A percentile compares a stretch with the other conserved stretches of the same genome.
Conservation (phyloP, 2,329 filamentous ascomycete species). For the Colletotrichum viniferum region DNA sequence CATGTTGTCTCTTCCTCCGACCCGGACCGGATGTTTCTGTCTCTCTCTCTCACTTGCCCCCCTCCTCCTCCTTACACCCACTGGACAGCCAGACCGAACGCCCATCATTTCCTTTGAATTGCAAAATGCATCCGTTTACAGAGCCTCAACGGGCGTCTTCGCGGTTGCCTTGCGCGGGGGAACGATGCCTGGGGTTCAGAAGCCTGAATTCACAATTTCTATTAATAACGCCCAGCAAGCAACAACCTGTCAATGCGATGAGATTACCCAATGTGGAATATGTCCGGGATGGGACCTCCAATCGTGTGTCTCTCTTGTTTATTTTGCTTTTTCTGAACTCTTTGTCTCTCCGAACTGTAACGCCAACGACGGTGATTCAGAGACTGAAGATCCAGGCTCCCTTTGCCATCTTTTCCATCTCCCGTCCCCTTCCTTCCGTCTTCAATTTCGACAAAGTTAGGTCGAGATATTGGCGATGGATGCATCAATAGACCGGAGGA, state of each 20-base stretch:
- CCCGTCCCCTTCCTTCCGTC: not conserved
- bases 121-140: not conserved
- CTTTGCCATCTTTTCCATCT: not conserved
- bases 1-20: conserved; percentile 14
- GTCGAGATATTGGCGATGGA: not conserved
- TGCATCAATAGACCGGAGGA: not conserved
- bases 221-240: conserved; percentile 3
- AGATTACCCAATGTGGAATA: conserved; percentile 13
- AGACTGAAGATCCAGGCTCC: not conserved
- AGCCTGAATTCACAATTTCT: not conserved
- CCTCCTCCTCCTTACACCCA: not conserved
- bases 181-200: not conserved
- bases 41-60: too few species aligned
- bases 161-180: not conserved
- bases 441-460: not conserved
- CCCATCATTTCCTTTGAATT: not conserved
- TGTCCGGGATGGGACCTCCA: conserved; percentile 13
- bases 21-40: not conserved
- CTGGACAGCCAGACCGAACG: not conserved
- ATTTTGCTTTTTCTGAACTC: conserved; percentile 10
- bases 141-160: not conserved
- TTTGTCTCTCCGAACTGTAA: conserved; percentile 1
- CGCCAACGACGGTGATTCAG: not conserved
- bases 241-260: conserved; percentile 7
- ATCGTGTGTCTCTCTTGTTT: conserved; percentile 4